Conservation (phyloP, 2,329 filamentous ascomycete genomes). For the Botrytis byssoidea region DNA sequence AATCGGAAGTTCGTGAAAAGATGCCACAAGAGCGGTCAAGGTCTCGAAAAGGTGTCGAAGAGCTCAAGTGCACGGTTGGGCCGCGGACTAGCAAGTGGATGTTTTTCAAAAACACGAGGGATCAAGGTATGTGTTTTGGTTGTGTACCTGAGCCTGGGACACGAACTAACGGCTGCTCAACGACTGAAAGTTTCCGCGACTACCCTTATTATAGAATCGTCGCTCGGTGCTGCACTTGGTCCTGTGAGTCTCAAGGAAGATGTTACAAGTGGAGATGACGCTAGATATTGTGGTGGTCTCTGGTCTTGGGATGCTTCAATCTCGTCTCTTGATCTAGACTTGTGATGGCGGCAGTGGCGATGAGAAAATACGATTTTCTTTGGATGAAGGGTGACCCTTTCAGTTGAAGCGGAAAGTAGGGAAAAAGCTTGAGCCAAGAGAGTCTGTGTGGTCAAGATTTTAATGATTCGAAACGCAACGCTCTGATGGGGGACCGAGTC, state of each 20-base stretch:
- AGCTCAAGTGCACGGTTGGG: constrained; percentile 21
- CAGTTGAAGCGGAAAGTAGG: constrained; percentile 2
- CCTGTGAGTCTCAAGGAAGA: constrained; percentile 15
- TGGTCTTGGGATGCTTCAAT: constrained; percentile 2
- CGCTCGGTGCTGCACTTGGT: constrained; percentile 20
- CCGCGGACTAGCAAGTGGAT: constrained; percentile 5
- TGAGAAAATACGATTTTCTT: not conserved
- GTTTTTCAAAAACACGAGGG: constrained; percentile 5
- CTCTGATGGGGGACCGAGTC: constrained; percentile 14
- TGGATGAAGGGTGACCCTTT: constrained; percentile 20
- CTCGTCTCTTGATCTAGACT: constrained; percentile 16
- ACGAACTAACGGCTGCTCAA: constrained; percentile 22
- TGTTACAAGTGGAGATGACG: constrained; percentile 19
- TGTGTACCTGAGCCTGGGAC: constrained; percentile 17
- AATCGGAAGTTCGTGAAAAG: constrained; percentile 7
- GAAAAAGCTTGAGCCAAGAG: constrained; percentile 3
- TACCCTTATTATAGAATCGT: constrained; percentile 16
- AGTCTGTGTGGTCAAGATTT: not conserved
- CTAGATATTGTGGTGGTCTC: constrained; percentile 15
- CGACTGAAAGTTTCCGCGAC: constrained; percentile 18
- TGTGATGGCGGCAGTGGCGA: constrained; percentile 17
- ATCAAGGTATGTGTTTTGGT: not conserved
- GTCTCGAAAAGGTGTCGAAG: constrained; percentile 3
- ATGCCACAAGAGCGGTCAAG: constrained; percentile 22
- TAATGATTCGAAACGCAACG: constrained; percentile 12